These are phyloP conservation scores for Boletus sensibilis DNA, from an alignment of 768 basidiomycete genomes.

Conservation along the genomic window DNA sequence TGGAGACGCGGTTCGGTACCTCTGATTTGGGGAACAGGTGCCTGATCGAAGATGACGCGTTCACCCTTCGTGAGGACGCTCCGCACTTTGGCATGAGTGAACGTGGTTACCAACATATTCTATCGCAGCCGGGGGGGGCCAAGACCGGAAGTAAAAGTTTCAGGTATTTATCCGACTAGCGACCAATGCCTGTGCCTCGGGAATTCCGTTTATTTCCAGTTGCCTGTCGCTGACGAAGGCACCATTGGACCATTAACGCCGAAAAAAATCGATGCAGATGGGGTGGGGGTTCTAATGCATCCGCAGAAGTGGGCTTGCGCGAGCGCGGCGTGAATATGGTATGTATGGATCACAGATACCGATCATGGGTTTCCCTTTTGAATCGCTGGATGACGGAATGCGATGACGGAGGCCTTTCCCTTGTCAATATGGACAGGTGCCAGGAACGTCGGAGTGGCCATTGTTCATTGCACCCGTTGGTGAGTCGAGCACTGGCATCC, in stretches of 20 bases:
- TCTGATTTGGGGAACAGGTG: background rate
- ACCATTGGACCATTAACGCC: no score
- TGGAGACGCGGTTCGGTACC: slow-evolving; percentile 7
- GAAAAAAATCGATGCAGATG: background rate
- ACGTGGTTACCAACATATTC: slow-evolving; percentile 8
- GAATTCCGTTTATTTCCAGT: background rate
- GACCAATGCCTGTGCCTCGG: slow-evolving; percentile 1
- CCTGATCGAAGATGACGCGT: slow-evolving; percentile 10
- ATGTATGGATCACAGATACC: slow-evolving; percentile 10
- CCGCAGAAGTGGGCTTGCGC: slow-evolving; percentile 4
- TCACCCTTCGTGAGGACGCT: slow-evolving; percentile 8
- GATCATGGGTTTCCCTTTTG: slow-evolving; percentile 10
- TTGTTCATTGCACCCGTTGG: slow-evolving; percentile 1
- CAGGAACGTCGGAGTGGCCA: slow-evolving; percentile 11
- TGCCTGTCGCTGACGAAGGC: no score
- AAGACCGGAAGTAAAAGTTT: slow-evolving; percentile 7
- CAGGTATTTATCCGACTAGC: slow-evolving; percentile 8
- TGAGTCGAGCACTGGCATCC: background rate
- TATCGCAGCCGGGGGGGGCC: background rate
- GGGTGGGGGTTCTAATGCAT: slow-evolving; percentile 6
- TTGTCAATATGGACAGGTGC: background rate
- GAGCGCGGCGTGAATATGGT: background rate
- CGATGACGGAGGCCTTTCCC: slow-evolving; percentile 8
- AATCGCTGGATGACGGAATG: slow-evolving; percentile 17
- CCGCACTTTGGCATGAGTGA: slow-evolving; percentile 8